Conservation (phyloP, 257 asterid genomes). For the Galeopsis tetrahit region DNA sequence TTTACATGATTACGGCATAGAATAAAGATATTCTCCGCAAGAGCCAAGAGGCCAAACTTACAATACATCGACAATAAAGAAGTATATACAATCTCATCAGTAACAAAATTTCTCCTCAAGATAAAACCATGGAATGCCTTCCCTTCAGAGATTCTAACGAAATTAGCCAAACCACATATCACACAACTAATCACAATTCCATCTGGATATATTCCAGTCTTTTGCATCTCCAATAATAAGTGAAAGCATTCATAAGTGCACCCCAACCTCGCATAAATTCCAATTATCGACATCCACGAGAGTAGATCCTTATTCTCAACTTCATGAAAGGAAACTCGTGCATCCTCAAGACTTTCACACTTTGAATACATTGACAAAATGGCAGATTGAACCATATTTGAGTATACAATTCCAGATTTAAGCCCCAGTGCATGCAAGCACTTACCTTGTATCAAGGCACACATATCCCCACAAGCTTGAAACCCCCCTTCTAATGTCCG, state of each 20-base stretch:
- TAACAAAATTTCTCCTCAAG: conserved; percentile 51
- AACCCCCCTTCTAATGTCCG: conserved; percentile 82
- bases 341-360: conserved; percentile 62
- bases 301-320: conserved; percentile 59
- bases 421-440: conserved; percentile 71
- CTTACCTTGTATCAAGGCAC: conserved; percentile 61
- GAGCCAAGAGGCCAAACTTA: conserved; percentile 52
- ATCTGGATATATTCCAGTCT: conserved; percentile 58
- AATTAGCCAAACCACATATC: conserved; percentile 53
- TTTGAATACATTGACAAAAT: conserved; percentile 74
- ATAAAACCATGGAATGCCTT: conserved; percentile 74
- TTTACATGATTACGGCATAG: conserved; percentile 38
- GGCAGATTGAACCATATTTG: conserved; percentile 52
- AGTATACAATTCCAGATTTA: conserved; percentile 54
- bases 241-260: conserved; percentile 43
- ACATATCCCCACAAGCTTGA: conserved; percentile 76
- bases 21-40: conserved; percentile 56
- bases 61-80: conserved; percentile 76
- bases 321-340: conserved; percentile 56
- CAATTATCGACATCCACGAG: conserved; percentile 71
- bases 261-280: conserved; percentile 54
- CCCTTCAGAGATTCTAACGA: conserved; percentile 49
- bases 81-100: conserved; percentile 42
- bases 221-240: conserved; percentile 57
- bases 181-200: conserved; percentile 67